Percentiles rank a stretch among this genome's conserved stretches.
Evolutionary conservation across 1,284 basidiomycete genomes (phyloP).

Genomic region (Chalciporus sp.): DNA sequence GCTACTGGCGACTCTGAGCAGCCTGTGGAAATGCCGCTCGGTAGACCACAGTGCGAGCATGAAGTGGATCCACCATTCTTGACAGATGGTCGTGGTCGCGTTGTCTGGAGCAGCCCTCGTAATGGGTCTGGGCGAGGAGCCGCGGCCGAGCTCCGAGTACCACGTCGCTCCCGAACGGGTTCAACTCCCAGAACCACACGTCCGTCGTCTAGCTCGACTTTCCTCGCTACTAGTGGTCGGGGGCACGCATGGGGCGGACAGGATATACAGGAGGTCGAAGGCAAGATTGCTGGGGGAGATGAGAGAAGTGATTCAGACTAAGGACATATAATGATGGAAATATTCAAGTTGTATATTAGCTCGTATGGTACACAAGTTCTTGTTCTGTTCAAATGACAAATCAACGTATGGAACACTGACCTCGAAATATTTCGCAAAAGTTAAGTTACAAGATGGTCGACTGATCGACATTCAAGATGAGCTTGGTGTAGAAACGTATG

Average conservation of each 20-base stretch:
- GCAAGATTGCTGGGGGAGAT: slow-evolving; percentile 21
- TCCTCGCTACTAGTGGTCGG: slow-evolving; percentile 44
- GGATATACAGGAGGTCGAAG: slow-evolving; percentile 17
- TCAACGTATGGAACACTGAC: neutral
- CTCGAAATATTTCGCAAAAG: neutral
- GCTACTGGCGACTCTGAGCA: neutral
- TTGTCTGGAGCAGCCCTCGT: slow-evolving; percentile 56
- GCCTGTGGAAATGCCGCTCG: slow-evolving; percentile 6
- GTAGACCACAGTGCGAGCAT: slow-evolving; percentile 29
- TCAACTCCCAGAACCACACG: slow-evolving; percentile 22
- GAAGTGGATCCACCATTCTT: slow-evolving; percentile 59
- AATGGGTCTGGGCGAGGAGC: slow-evolving; percentile 23
- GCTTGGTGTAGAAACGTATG: slow-evolving; percentile 21
- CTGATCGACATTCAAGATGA: slow-evolving; percentile 25
- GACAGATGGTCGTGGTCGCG: slow-evolving; percentile 52
- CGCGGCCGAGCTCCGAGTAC: slow-evolving; percentile 18
- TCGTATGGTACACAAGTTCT: neutral
- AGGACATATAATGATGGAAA: neutral
- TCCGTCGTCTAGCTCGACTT: slow-evolving; percentile 19
- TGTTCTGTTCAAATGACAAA: neutral
- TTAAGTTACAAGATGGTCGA: neutral
- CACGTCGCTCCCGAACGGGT: slow-evolving; percentile 21
- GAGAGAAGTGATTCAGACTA: slow-evolving; percentile 16
- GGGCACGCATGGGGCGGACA: slow-evolving; percentile 40
- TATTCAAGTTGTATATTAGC: slow-evolving; percentile 14